Base-by-base conservation (phyloP, 2,329 filamentous ascomycete species). In the Epichloe sibirici region DNA sequence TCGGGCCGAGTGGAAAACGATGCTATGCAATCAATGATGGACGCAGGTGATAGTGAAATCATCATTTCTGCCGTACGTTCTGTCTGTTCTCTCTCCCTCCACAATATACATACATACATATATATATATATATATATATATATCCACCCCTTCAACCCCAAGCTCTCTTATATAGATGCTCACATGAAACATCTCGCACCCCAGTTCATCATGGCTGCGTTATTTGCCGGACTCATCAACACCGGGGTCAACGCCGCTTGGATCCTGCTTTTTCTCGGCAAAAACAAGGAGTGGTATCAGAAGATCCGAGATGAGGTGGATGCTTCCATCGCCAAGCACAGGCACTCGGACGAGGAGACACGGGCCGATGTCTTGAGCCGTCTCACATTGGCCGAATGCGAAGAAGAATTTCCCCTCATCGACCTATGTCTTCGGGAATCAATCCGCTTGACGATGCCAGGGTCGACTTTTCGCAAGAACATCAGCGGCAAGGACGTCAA, bases 141-240 rank as follows among this genome's bases (percentile, higher is more conserved):
- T 8, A 31, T 9, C 31, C 31, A 31, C 31, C 31, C 28, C 31
- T 31, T 31, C 31, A 9, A 31, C 31, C 8, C 31, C 9, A 11
- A 11, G 8, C 1, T 23, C 3, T 31, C 9, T 8, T 31, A 9
- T 31, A 4, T 4, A 2, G 9, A 31, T 31, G 9, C 31, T 31
- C 9, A 31, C 9, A 31, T 31, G 31, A 8, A 31, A 31, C 31
- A 31, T 31, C 0, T 8, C 31, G 8, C 9, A 31, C 31, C 31
- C 31, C 11, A 74, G 66, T 78, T 80, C 61, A 67, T 78, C 37
- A 64, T 81, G n/a, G 71, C 72, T 12, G 66, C 75, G 0, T 63
- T 82, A 3, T 79, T 78, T 59, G 77, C 78, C 1, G 78, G 77
- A n/a, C 66, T 76, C 37, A 57, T 80, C n/a, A 82, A 81, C 63